Percentiles rank a stretch among this genome's conserved stretches.
Conservation (phyloP, 2,329 filamentous ascomycete genomes). For the Paecilomyces niveus region DNA sequence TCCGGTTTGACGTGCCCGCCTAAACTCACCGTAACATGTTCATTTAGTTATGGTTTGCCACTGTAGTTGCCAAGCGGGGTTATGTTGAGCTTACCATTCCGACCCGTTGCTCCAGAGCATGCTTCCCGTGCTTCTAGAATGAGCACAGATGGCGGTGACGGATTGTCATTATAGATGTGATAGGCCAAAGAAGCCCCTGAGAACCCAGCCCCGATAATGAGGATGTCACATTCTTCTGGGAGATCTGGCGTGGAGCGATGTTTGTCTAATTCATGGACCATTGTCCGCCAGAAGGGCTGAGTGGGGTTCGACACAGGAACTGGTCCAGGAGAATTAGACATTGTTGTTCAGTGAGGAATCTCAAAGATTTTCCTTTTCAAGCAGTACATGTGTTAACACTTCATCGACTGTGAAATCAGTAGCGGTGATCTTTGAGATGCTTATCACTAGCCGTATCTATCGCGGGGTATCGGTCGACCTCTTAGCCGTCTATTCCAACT, state of each 20-base stretch:
- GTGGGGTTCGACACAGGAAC: neutral
- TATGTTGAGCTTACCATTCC: slow-evolving; percentile 29
- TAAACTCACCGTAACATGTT: neutral
- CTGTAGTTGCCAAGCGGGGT: neutral
- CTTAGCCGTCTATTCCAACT: neutral
- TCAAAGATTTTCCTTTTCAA: too few species aligned
- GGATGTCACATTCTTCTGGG: slow-evolving; percentile 34
- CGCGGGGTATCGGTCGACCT: neutral
- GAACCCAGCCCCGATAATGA: slow-evolving; percentile 41
- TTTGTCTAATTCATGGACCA: slow-evolving; percentile 34
- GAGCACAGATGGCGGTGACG: slow-evolving; percentile 22
- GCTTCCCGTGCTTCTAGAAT: slow-evolving; percentile 35
- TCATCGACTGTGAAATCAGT: neutral
- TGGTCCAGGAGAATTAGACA: neutral
- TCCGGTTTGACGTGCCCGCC: neutral
- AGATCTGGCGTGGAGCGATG: slow-evolving; percentile 32
- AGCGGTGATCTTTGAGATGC: neutral
- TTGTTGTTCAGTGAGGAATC: neutral
- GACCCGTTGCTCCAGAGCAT: slow-evolving; percentile 37
- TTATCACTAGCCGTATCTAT: neutral
- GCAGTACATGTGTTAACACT: neutral
- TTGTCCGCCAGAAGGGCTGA: slow-evolving; percentile 37
- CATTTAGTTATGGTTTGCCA: too few species aligned
- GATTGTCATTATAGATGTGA: slow-evolving; percentile 26
- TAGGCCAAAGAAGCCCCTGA: slow-evolving; percentile 36